Base-by-base conservation (phyloP, 768 basidiomycete species). In the Daedaleopsis sinensis region DNA sequence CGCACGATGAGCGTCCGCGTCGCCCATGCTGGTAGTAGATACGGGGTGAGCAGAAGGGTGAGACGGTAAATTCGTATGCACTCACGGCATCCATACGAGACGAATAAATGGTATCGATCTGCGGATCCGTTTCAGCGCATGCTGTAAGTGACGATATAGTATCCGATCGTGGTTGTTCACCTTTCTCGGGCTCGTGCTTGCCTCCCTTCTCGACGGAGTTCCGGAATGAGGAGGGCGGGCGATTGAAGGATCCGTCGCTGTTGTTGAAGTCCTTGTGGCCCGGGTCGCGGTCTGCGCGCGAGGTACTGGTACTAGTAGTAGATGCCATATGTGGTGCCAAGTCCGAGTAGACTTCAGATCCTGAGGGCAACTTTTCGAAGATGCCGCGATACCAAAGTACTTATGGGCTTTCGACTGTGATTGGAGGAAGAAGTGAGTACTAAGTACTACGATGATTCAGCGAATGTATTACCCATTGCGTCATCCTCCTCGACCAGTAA, bases 81-180 rank as follows among this genome's bases (percentile, higher is more conserved):
- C 89, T 72, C 64, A 93, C 91, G 94, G 68, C 94, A 98, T 1
- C 90, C 86, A 64, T 87, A 86, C 5, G 90, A 91, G 59, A 97
- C 91, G 68, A 93, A 96, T 66, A 96, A 91, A 67, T 92, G 91
- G 72, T 98, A 98, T 48, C 96, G 88, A 62, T 87, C 94, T 94
- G 24, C 9, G 21, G 11, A 52, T 13, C 3, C 4, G 38, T 47
- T 35, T 43, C 3, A 55, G 44, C 16, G 27, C 7, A 7, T 53
- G 49, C 39, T 15, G 15, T 38, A 47, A 24, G 19, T 24, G 3
- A 12, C 1, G 19, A 21, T 16, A 15, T 13, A 15, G 18, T 50
- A 16, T 13, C n/a, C 11, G 10, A 32, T 3, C 2, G 16, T 4
- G 2, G 24, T 24, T 39, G 72, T 81, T 54, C 61, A 90, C 93